These are phyloP conservation scores for Recurvomyces mirabilis DNA, from an alignment of 495 filamentous ascomycete genomes.

Conservation along the genomic window DNA sequence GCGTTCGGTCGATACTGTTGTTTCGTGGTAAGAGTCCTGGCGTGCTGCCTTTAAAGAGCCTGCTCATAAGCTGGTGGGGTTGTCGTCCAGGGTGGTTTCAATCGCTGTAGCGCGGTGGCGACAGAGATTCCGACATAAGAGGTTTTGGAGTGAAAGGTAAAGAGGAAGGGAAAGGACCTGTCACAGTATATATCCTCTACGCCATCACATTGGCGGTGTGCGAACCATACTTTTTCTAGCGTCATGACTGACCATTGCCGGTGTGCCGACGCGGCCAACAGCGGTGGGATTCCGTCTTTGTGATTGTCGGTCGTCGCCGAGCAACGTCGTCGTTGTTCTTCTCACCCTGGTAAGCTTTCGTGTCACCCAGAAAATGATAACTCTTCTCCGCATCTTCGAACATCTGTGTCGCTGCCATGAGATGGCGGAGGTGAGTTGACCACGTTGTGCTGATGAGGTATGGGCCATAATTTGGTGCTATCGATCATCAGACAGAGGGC, in stretches of 20 bases:
- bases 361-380: no score
- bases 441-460: no score
- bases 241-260: background rate
- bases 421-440: no score
- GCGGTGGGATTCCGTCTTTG: background rate
- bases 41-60: constrained; percentile 31
- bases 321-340: no score
- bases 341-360: no score
- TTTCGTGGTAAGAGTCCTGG: constrained; percentile 26
- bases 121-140: background rate
- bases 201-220: background rate
- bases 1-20: constrained; percentile 9
- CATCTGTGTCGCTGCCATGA: no score
- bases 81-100: background rate
- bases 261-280: background rate
- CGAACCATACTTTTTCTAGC: background rate
- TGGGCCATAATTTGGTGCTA: no score
- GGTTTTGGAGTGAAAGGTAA: background rate
- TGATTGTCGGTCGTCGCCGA: no score
- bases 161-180: background rate
- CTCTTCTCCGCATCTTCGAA: no score
- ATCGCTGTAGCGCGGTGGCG: background rate
- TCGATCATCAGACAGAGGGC: no score
- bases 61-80: constrained; percentile 25
- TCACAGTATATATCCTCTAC: background rate